These are phyloP conservation scores for Diplodia mutila DNA, from an alignment of 2,329 filamentous ascomycete genomes.

Conservation along the genomic window DNA sequence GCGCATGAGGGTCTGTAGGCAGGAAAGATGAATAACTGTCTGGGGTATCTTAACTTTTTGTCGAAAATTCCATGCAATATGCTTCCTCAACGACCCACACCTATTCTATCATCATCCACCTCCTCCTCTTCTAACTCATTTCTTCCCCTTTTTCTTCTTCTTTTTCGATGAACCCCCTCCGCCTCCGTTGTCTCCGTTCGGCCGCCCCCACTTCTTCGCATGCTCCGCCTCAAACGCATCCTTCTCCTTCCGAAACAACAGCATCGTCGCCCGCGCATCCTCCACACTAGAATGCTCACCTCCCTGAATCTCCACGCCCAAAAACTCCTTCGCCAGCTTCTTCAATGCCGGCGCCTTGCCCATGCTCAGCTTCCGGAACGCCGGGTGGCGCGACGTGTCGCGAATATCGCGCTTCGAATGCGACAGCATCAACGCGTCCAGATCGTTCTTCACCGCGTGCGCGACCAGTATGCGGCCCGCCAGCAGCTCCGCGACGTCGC, in stretches of 20 bases:
- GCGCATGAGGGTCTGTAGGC: not conserved
- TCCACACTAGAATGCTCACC: conserved; percentile 66
- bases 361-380: conserved; percentile 70
- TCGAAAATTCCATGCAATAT: not conserved
- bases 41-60: conserved; percentile 21
- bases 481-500: conserved; percentile 69
- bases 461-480: conserved; percentile 75
- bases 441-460: conserved; percentile 79
- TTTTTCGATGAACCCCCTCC: conserved; percentile 34
- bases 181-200: conserved; percentile 31
- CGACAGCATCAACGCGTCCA: conserved; percentile 73
- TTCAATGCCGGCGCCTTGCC: conserved; percentile 72
- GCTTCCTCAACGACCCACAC: not conserved
- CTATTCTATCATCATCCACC: not conserved
- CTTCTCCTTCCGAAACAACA: conserved; percentile 83
- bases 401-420: conserved; percentile 79
- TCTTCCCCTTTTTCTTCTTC: conserved; percentile 42
- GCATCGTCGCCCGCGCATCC: conserved; percentile 88
- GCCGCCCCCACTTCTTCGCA: conserved; percentile 60
- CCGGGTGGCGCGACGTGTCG: conserved; percentile 79
- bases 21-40: conserved; percentile 14
- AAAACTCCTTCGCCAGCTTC: conserved; percentile 58
- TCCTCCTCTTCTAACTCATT: conserved; percentile 35
- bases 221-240: conserved; percentile 82
- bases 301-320: conserved; percentile 63